Conservation (phyloP, 192 early-diverging fungal species). For the Entophlyctis helioformis region DNA sequence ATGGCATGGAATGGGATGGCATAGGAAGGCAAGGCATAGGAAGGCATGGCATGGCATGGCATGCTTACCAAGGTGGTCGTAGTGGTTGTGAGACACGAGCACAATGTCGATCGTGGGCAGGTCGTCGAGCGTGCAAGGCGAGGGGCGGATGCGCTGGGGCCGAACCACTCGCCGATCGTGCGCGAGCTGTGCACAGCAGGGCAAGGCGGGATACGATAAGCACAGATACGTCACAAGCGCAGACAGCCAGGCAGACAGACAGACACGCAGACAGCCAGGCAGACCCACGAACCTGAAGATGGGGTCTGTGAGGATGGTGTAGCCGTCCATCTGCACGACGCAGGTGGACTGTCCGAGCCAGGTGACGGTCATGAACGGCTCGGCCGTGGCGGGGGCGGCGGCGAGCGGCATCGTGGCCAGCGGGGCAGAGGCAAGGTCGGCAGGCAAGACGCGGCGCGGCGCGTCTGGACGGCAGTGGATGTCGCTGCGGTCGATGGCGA, state of each 20-base stretch:
- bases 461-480: no score
- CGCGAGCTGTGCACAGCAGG: slow-evolving; percentile 6
- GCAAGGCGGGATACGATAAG: no score
- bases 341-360: slow-evolving; percentile 40
- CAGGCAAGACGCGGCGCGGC: no score
- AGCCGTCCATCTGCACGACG: slow-evolving; percentile 39
- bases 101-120: slow-evolving; percentile 40
- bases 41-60: not conserved
- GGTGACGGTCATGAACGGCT: slow-evolving; percentile 12
- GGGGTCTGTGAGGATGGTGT: slow-evolving; percentile 39
- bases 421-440: slow-evolving; percentile 4
- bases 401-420: not conserved
- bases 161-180: slow-evolving; percentile 25
- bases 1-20: not conserved
- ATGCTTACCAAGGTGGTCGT: slow-evolving; percentile 35
- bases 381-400: not conserved
- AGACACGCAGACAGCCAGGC: no score
- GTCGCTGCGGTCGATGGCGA: no score
- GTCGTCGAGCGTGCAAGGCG: slow-evolving; percentile 30
- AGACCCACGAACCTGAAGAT: slow-evolving; percentile 32
- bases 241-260: no score
- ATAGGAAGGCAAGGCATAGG: not conserved
- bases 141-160: slow-evolving; percentile 34
- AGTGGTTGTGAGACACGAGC: slow-evolving; percentile 42
- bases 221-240: no score